A percentile compares a stretch with the other conserved stretches of the same genome.
Conservation (phyloP, 2,329 filamentous ascomycete species). For the Pyrenophora graminea region DNA sequence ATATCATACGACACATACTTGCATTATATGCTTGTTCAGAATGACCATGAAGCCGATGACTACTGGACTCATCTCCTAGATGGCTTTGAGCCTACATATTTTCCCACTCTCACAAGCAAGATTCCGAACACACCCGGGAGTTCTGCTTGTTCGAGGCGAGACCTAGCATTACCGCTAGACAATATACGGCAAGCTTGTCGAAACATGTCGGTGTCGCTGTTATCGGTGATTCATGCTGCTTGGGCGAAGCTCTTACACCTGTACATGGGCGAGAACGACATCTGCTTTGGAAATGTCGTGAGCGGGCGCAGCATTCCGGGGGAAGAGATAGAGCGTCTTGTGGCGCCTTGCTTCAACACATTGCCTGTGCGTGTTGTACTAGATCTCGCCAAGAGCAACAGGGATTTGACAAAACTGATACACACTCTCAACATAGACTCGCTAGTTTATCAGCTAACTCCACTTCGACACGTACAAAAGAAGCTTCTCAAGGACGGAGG, state of each 20-base stretch:
- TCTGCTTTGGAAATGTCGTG: conserved; percentile 87
- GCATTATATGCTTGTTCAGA: conserved; percentile 57
- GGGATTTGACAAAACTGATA: conserved; percentile 62
- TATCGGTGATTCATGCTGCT: conserved; percentile 71
- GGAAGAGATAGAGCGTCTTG: conserved; percentile 68
- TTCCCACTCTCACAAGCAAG: conserved; percentile 42
- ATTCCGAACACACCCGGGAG: neutral
- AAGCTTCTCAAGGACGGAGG: conserved; percentile 52
- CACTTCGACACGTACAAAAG: conserved; percentile 71
- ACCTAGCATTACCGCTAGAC: conserved; percentile 28
- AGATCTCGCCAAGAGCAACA: conserved; percentile 53
- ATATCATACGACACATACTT: conserved; percentile 69
- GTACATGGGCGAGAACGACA: conserved; percentile 61
- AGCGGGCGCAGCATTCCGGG: conserved; percentile 73
- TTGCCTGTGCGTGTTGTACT: conserved; percentile 70
- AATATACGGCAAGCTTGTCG: conserved; percentile 29
- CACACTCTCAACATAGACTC: conserved; percentile 66
- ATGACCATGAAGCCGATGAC: conserved; percentile 55
- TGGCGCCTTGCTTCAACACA: conserved; percentile 94
- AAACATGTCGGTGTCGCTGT: conserved; percentile 49
- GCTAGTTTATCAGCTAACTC: conserved; percentile 72
- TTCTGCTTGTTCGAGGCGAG: conserved; percentile 31
- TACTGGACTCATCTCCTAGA: conserved; percentile 70
- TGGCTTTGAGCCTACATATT: conserved; percentile 54
- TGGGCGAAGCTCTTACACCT: conserved; percentile 70